These are phyloP conservation scores for Colletotrichum sp. DNA, from an alignment of 2,329 filamentous ascomycete species.

Conservation along the genomic window DNA sequence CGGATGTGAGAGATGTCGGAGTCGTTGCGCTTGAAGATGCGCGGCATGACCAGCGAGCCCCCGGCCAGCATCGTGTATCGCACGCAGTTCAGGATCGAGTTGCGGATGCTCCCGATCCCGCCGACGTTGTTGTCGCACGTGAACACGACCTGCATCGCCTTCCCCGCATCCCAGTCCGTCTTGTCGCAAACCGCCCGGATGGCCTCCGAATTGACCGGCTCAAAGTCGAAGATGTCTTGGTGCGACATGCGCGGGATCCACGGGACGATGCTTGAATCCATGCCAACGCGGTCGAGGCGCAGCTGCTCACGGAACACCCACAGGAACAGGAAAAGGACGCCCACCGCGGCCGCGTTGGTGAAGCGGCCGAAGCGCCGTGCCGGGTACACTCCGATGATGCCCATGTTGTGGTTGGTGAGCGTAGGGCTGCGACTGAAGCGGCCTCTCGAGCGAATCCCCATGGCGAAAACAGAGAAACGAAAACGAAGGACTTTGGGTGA, in stretches of 20 bases:
- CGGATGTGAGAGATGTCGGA: conserved; percentile 31
- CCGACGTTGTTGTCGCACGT: conserved; percentile 42
- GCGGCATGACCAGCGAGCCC: conserved; percentile 38
- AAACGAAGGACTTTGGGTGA: rapidly evolving
- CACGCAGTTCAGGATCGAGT: conserved; percentile 44
- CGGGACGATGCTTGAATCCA: background rate
- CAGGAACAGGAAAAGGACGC: background rate
- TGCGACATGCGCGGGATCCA: background rate
- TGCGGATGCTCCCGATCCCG: conserved; percentile 42
- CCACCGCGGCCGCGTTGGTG: background rate
- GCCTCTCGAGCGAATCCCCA: background rate
- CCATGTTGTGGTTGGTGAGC: background rate
- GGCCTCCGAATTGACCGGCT: conserved; percentile 22
- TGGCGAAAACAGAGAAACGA: background rate
- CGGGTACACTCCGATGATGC: background rate
- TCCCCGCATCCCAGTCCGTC: conserved; percentile 26
- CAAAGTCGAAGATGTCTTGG: background rate
- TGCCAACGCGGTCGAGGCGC: background rate
- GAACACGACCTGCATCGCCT: conserved; percentile 32
- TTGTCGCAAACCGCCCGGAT: conserved; percentile 24
- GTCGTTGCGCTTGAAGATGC: conserved; percentile 36
- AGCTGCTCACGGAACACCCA: background rate
- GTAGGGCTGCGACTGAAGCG: background rate
- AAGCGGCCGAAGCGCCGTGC: background rate
- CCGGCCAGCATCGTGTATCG: conserved; percentile 42